Evolutionary conservation across 495 filamentous ascomycete species (phyloP), one percentile per base, ranked within the genome.

Genomic region (Neurospora sp.): DNA sequence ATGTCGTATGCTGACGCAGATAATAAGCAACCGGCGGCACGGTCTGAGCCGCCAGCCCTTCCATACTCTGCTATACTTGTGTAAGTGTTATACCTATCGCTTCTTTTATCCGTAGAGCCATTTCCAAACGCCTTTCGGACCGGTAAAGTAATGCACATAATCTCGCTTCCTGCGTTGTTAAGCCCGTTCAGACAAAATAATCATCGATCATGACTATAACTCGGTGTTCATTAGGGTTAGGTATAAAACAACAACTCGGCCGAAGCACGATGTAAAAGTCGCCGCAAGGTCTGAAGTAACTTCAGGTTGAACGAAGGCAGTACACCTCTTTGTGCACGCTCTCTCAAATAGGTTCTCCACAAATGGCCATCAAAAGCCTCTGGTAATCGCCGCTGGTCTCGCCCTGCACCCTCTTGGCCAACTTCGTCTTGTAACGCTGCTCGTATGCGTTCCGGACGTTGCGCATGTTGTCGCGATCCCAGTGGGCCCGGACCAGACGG

Each of bases 321-420:
- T 16, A 62, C 54, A 62, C 14, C 12, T 27, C 14, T 31, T 35
- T 35, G 54, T 31, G 54, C 12, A 2, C 12, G 27, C 23, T 2
- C 6, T 27, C 27, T 62, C 54, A 62, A 31, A 62, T 62, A 62
- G 54, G 54, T 9, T 62, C 54, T 62, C 54, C 54, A 62, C 54
- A 62, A 31, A 62, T 35, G 31, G 88, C 90, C 54, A 92, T 79
- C 85, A 94, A 80, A 74, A 91, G 77, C 76, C 83, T 88, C 83
- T 92, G 86, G 72, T 95, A 96, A 84, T 97, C 92, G 7, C 95
- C 93, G 74, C 92, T 94, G 4, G 93, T 96, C 85, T 98, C 95
- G 2, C 91, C 90, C 73, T 85, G 86, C 70, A 98, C 91, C 42
- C 93, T 85, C 18, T 82, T 80, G 0, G 86, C 81, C 71, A 97